These are phyloP conservation scores for Boletus fagicola DNA, from an alignment of 768 basidiomycete genomes.

Conservation along the genomic window DNA sequence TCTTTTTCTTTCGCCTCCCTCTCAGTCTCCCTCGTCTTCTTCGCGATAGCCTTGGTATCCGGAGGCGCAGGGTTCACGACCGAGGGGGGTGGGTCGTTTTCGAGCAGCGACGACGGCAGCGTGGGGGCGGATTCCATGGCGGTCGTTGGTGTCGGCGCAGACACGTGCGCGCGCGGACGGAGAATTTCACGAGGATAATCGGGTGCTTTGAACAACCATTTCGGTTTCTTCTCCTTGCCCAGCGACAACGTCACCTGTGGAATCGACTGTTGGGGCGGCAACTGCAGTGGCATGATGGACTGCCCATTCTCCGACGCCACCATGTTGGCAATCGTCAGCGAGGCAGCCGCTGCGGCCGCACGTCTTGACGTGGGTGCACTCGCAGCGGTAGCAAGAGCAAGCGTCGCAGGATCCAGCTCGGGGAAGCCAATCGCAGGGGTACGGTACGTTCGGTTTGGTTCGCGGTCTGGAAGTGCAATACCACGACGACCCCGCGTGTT, in stretches of 20 bases:
- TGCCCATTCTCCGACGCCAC: conserved; percentile 89
- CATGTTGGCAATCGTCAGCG: conserved; percentile 85
- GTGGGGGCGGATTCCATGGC: conserved; percentile 60
- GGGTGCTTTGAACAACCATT: conserved; percentile 74
- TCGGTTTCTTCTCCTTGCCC: conserved; percentile 65
- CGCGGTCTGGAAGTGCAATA: conserved; percentile 85
- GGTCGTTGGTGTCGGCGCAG: conserved; percentile 63
- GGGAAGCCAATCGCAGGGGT: conserved; percentile 87
- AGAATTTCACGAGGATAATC: conserved; percentile 52
- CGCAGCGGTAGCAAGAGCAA: conserved; percentile 63
- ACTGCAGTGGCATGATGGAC: conserved; percentile 42
- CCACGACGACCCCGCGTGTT: conserved; percentile 81
- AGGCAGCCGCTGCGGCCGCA: conserved; percentile 84
- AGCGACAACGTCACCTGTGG: conserved; percentile 37
- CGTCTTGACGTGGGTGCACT: conserved; percentile 70
- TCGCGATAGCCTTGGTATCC: conserved; percentile 53
- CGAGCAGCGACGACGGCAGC: conserved; percentile 52
- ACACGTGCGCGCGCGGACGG: conserved; percentile 57
- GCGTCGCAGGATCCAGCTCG: conserved; percentile 67
- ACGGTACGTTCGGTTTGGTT: conserved; percentile 87
- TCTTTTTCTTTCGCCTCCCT: conserved; percentile 82
- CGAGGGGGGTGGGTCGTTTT: conserved; percentile 54
- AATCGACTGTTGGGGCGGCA: conserved; percentile 41
- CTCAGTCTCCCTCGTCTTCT: conserved; percentile 71
- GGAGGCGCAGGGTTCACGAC: conserved; percentile 33